A percentile compares a stretch with the other conserved stretches of the same genome.
phyloP scores from a whole-genome alignment of 2,329 filamentous ascomycete species.

The Coleophoma cylindrospora region DNA sequence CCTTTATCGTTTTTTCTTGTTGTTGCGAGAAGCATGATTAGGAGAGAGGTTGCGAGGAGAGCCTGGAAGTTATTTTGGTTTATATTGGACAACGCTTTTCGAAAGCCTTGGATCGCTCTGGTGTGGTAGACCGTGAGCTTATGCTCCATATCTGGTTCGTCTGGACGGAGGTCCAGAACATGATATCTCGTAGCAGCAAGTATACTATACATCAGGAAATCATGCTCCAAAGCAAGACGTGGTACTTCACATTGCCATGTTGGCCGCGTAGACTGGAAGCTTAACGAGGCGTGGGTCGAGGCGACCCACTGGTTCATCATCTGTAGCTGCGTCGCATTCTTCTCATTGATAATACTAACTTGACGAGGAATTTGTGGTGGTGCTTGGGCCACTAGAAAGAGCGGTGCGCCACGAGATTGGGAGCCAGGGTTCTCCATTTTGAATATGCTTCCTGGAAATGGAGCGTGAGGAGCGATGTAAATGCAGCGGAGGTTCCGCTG shows the following conservation, averaged over 20 bases:
- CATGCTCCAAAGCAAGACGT: background rate
- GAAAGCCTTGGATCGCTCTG: background rate
- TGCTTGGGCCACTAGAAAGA: background rate
- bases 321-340: background rate
- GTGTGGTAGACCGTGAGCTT: background rate
- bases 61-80: background rate
- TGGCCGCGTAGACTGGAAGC: background rate
- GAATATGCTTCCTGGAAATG: too few species aligned
- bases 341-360: background rate
- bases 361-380: background rate
- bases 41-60: background rate
- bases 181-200: background rate
- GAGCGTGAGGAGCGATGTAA: background rate
- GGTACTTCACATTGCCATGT: background rate
- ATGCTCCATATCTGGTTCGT: background rate
- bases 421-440: background rate
- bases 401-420: background rate
- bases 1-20: background rate
- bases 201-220: background rate
- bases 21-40: background rate
- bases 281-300: background rate
- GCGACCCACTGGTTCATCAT: constrained; percentile 1
- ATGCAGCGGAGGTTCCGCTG: background rate
- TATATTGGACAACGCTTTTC: background rate
- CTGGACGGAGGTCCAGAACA: background rate